Evolutionary conservation across 2,329 filamentous ascomycete genomes (phyloP), one percentile per base, ranked within the genome.

Genomic region (Penicillium crustosum): DNA sequence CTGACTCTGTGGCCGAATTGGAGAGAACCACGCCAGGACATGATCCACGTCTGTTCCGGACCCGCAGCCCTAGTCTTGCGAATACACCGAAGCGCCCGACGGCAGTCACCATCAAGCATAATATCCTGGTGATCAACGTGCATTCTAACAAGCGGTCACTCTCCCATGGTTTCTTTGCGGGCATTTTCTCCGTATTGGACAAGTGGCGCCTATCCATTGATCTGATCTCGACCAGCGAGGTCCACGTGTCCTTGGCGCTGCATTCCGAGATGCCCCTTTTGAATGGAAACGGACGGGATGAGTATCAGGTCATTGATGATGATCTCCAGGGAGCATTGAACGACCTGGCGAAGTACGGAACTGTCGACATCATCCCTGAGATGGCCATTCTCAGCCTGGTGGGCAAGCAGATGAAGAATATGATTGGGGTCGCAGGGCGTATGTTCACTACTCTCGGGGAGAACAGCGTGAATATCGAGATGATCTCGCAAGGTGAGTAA

Each of bases 351-450:
- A 85, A 89, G 61, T 93, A 90, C 68, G 94, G 94, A 10, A 90
- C 94, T 42, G 93, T 99, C 54, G 95, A 94, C 71, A 87, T 97
- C 39, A 85, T 97, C 33, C 85, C 88, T 3, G 86, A 92, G 70
- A 97, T 99, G 93, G 92, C 93, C 9, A 99, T 99, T 71, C 82
- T 99, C 60, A 96, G 91, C 69, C 79, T 99, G 52, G 93, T 99
- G 0, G 94, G 94, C 49, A 90, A 91, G 60, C 91, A 97, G 76
- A 91, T 99, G 88, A 96, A 96, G 81, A 94, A 96, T 76, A 97
- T 97, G 92, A 82, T 90, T 57, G 94, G 94, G 61, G 91, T 99
- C 62, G 90, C 90, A 8, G 94, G 94, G 29, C 87, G 85, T 67
- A 97, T 99, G 90, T 97, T 99, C 76, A 91, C 89, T 48, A 95